Percentiles rank a stretch among this genome's conserved stretches.
Evolutionary conservation across 192 early-diverging fungal genomes (phyloP).

Genomic region (Diversispora eburnea): DNA sequence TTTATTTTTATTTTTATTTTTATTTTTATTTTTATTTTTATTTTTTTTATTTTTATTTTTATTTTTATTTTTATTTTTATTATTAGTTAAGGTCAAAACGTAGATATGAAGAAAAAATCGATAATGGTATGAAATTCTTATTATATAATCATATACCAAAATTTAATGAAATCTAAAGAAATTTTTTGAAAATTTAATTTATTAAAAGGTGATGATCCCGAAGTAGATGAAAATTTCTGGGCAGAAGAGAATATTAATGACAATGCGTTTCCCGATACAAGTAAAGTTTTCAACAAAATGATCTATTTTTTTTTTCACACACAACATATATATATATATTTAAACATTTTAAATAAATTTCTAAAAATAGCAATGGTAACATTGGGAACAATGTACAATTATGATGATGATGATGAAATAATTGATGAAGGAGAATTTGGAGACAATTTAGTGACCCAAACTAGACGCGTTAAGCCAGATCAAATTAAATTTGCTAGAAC

Average conservation of each 20-base stretch:
- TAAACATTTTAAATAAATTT: too few species aligned
- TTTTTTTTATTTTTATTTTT: too few species aligned
- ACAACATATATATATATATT: too few species aligned
- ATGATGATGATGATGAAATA: constrained; percentile 31
- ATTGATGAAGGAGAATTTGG: constrained; percentile 43
- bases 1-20: too few species aligned
- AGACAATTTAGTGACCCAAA: constrained; percentile 48
- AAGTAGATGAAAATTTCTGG: constrained; percentile 14
- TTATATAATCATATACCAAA: neutral
- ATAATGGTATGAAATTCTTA: neutral
- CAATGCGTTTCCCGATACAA: neutral
- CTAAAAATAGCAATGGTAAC: constrained; percentile 2
- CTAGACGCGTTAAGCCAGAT: constrained; percentile 65
- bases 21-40: neutral
- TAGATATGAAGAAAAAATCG: neutral
- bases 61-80: neutral
- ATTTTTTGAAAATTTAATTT: neutral
- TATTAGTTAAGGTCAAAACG: neutral
- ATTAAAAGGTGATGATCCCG: neutral
- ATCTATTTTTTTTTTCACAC: too few species aligned
- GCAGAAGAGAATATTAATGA: neutral
- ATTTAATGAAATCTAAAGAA: neutral
- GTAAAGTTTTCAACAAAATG: neutral
- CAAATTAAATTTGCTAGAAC: constrained; percentile 78
- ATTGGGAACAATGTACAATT: neutral